phyloP scores from a whole-genome alignment of 805 yeast species.

The Wickerhamiella qilinensis region DNA sequence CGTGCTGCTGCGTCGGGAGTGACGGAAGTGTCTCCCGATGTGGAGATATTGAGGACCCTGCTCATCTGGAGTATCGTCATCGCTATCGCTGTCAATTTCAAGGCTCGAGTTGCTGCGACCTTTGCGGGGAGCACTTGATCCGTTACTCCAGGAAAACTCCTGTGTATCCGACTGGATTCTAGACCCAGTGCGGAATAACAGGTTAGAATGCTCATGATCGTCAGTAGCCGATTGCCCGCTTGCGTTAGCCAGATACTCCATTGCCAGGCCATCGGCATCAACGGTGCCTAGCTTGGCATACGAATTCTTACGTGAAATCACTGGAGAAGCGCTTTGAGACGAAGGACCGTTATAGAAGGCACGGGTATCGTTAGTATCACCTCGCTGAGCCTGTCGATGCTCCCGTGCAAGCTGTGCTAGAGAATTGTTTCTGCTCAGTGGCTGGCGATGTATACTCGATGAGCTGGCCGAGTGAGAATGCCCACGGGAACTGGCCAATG shows the following conservation, averaged over 20 bases:
- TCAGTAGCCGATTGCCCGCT: background rate
- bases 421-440: constrained; percentile 9
- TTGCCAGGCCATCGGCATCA: constrained; percentile 7
- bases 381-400: constrained; percentile 5
- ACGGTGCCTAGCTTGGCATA: background rate
- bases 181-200: constrained; percentile 16
- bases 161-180: constrained; percentile 15
- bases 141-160: constrained; percentile 13
- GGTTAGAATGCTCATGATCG: constrained; percentile 9
- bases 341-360: constrained; percentile 7
- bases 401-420: constrained; percentile 15
- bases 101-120: constrained; percentile 7
- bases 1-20: background rate
- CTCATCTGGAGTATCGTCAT: constrained; percentile 4
- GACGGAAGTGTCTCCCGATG: background rate
- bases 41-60: constrained; percentile 3
- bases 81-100: constrained; percentile 1
- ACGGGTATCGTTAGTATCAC: constrained; percentile 8
- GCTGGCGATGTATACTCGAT: background rate
- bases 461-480: background rate
- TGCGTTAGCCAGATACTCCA: constrained; percentile 4
- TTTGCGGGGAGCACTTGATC: constrained; percentile 9
- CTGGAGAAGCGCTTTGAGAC: background rate
- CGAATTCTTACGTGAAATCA: constrained; percentile 1
- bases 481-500: background rate